phyloP scores from a whole-genome alignment of 805 yeast genomes.

The Saccharomycopsis sp. region DNA sequence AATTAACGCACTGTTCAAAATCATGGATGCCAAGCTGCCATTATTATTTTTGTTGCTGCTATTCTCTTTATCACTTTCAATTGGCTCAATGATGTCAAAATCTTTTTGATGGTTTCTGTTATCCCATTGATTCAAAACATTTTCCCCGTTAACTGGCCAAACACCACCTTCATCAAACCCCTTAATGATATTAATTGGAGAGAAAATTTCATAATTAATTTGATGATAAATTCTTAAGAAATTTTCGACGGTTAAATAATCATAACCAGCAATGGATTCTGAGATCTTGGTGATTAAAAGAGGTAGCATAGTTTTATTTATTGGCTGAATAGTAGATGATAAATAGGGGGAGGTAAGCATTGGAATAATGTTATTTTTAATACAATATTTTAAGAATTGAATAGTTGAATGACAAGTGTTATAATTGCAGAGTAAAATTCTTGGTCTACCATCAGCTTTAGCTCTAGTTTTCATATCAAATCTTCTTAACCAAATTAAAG shows the following conservation, averaged over 20 bases:
- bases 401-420: constrained; percentile 17
- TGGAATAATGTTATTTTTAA: constrained; percentile 12
- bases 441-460: background rate
- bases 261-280: background rate
- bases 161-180: constrained; percentile 8
- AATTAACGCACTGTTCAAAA: background rate
- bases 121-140: constrained; percentile 3
- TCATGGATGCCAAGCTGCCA: background rate
- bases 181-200: background rate
- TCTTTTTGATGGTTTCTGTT: background rate
- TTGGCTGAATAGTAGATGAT: constrained; percentile 3
- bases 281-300: background rate
- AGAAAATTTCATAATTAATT: background rate
- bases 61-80: background rate
- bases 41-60: no score
- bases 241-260: background rate
- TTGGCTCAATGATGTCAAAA: constrained; percentile 7
- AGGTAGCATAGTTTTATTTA: background rate
- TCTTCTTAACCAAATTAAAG: constrained; percentile 12
- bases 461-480: constrained; percentile 11
- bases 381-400: constrained; percentile 12
- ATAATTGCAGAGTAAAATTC: constrained; percentile 12
- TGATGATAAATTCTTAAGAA: constrained; percentile 7
- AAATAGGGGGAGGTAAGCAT: constrained; percentile 5
- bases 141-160: constrained; percentile 1